Evolutionary conservation across 2,329 filamentous ascomycete species (phyloP).

Genomic region (Paraphaeosphaeria minitans): DNA sequence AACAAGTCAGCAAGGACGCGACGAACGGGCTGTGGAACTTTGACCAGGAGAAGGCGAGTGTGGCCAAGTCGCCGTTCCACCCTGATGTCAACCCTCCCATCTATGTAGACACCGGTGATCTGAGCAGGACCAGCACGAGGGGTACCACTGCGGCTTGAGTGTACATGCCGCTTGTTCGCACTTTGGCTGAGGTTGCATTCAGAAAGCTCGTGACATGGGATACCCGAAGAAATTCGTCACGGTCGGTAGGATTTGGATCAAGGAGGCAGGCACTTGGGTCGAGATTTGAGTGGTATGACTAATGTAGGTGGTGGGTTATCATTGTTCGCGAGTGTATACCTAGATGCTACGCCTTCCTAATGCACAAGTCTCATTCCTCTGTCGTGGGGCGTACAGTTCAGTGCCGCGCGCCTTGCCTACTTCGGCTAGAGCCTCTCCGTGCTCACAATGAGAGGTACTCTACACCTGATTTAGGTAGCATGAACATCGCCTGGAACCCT

Average conservation of each 20-base stretch:
- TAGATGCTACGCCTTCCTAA: conserved; percentile 5
- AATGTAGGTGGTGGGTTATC: background rate
- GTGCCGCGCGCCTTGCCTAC: no score
- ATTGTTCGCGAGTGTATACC: conserved; percentile 5
- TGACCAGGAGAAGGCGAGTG: conserved; percentile 58
- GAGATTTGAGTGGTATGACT: background rate
- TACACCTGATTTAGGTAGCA: no score
- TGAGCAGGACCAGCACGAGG: conserved; percentile 7
- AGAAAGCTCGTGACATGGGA: background rate
- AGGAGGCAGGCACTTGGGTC: background rate
- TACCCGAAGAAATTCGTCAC: background rate
- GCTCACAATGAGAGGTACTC: no score
- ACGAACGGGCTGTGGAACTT: conserved; percentile 75
- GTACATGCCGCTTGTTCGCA: background rate
- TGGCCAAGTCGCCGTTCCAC: conserved; percentile 35
- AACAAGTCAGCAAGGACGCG: conserved; percentile 64
- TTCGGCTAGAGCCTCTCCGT: no score
- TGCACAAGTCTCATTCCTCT: background rate
- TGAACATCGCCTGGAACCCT: no score
- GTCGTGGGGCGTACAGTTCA: no score
- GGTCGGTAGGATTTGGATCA: conserved; percentile 1
- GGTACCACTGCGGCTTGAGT: background rate
- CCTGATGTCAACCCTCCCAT: conserved; percentile 35
- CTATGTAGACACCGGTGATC: conserved; percentile 21
- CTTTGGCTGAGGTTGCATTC: conserved; percentile 1